phyloP scores from a whole-genome alignment of 1,139 yeast genomes.

The Blastobotrys aristatus region DNA sequence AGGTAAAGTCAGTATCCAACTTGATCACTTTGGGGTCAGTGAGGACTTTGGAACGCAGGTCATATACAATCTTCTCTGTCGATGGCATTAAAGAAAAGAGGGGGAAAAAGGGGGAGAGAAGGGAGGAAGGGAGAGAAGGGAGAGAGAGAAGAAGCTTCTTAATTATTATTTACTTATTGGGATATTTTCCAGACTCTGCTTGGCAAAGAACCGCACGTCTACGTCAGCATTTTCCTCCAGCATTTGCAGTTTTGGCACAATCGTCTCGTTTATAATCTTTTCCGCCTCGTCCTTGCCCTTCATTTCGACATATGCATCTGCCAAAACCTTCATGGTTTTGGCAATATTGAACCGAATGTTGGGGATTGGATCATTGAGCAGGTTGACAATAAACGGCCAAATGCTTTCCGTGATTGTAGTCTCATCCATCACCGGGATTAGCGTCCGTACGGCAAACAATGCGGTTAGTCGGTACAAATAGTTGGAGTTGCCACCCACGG shows the following conservation, averaged over 20 bases:
- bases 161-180: background rate
- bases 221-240: constrained; percentile 68
- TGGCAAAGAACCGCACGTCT: constrained; percentile 86
- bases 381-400: constrained; percentile 70
- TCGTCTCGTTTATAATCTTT: constrained; percentile 47
- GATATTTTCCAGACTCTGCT: constrained; percentile 41
- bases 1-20: constrained; percentile 46
- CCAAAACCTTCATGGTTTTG: constrained; percentile 64
- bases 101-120: background rate
- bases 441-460: constrained; percentile 75
- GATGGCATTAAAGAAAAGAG: constrained; percentile 1
- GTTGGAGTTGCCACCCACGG: constrained; percentile 49
- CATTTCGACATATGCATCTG: constrained; percentile 41
- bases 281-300: constrained; percentile 22
- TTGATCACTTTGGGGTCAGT: constrained; percentile 20
- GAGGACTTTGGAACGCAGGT: constrained; percentile 12
- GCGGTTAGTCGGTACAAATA: constrained; percentile 91
- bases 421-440: constrained; percentile 53
- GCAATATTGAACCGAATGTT: constrained; percentile 95
- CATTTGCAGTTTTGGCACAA: constrained; percentile 61
- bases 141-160: background rate
- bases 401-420: constrained; percentile 57
- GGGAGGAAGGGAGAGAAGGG: background rate
- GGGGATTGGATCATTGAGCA: constrained; percentile 80
- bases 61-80: constrained; percentile 11